Base-by-base conservation (phyloP, 257 asterid genomes). In the Plantago elongata region DNA sequence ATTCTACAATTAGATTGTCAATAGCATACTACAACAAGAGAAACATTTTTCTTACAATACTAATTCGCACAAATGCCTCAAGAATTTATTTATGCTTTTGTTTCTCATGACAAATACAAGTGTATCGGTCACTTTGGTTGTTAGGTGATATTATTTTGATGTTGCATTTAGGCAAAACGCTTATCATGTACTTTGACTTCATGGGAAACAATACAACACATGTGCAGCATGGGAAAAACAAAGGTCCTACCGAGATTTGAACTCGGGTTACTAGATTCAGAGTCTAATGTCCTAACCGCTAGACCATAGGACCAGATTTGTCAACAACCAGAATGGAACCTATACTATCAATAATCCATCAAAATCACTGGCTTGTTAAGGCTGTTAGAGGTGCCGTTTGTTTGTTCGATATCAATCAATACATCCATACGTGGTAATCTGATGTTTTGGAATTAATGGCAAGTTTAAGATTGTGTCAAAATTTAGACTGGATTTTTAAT, bases 251-350 rank as follows among this genome's bases (percentile, higher is more conserved):
- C 89, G 84, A 85, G 86, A 85, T 58, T 85, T 83, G 96, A 83
- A 83, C 92, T 83, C 92, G 95, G 92, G 88, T 79, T 88, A 85
- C 85, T 85, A 82, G 88, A 85, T 85, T 85, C 89, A 83, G 86
- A 83, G 88, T 85, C 95, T 86, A 85, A 83, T 81, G 86, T 88
- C 96, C 95, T 88, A 18, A 83, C 92, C 92, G 60, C 96, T 83
- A 83, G 89, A 83, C 95, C 88, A 81, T 83, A 76, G 86, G 83
- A 82, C 64, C 64, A 9, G 2, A 43, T 15, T 0, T 46, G 51
- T 46, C 13, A 11, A 11, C 13, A 46, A 46, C n/a, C 6, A 13
- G 15, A 48, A 4, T 17, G 0, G 3, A 1, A 22, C 2, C 1
- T 22, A 1, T 2, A 22, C 27, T 22, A 22, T 22, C 27, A 22